Conservation (phyloP, 352 stramenopile species). For the Phytophthora idaei region DNA sequence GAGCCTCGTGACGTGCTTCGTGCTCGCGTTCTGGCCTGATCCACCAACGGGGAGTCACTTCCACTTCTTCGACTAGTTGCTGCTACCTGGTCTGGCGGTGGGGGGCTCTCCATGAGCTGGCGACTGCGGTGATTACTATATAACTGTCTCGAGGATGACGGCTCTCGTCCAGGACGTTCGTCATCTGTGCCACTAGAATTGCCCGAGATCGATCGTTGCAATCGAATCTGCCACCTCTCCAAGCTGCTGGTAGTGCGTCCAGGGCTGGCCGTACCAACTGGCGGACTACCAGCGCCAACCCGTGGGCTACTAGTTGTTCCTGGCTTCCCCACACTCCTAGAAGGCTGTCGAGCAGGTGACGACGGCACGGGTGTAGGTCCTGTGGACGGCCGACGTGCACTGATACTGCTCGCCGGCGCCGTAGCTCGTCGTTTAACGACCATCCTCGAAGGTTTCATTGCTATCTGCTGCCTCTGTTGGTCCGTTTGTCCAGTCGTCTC, state of each 20-base stretch:
- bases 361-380: conserved; percentile 23
- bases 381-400: conserved; percentile 15
- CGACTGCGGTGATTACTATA: conserved; percentile 43
- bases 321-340: conserved; percentile 21
- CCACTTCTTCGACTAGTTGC: conserved; percentile 26
- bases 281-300: conserved; percentile 17
- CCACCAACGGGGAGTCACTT: conserved; percentile 25
- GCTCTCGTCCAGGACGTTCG: conserved; percentile 24
- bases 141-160: conserved; percentile 19
- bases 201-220: conserved; percentile 32
- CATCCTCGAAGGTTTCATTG: conserved; percentile 56
- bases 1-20: conserved; percentile 31
- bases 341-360: conserved; percentile 26
- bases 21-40: conserved; percentile 18
- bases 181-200: conserved; percentile 41
- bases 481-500: conserved; percentile 22
- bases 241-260: conserved; percentile 23
- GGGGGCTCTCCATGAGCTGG: conserved; percentile 47
- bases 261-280: conserved; percentile 12
- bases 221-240: conserved; percentile 36
- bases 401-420: conserved; percentile 30
- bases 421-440: conserved; percentile 54
- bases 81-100: conserved; percentile 29
- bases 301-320: conserved; percentile 11
- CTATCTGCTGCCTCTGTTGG: conserved; percentile 27